phyloP scores from a whole-genome alignment of 345 rosid genomes.

The Citrus hindsii region DNA sequence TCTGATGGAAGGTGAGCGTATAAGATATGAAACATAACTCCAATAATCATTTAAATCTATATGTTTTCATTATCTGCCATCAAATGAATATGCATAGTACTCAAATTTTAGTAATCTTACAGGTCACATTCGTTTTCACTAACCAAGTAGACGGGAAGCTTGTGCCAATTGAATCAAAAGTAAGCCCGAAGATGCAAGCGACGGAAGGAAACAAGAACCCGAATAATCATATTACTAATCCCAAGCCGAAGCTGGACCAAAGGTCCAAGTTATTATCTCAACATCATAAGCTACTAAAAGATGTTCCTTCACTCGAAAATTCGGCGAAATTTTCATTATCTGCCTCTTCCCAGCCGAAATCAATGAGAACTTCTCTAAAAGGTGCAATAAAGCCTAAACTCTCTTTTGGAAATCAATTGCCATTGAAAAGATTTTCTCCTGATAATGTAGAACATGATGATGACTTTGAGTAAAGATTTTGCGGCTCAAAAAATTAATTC shows the following conservation, averaged over 20 bases:
- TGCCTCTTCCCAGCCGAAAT: constrained; percentile 28
- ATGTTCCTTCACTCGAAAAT: constrained; percentile 23
- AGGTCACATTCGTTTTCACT: constrained; percentile 87
- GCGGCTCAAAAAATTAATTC: neutral
- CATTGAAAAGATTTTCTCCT: constrained; percentile 38
- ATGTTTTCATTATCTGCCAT: neutral
- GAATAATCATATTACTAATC: neutral
- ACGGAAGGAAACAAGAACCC: constrained; percentile 16
- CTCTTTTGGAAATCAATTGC: constrained; percentile 27
- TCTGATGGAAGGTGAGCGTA: neutral
- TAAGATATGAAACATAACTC: neutral
- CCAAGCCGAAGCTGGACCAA: constrained; percentile 26
- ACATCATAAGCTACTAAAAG: constrained; percentile 31
- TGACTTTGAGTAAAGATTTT: constrained; percentile 42
- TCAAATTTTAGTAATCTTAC: constrained; percentile 21
- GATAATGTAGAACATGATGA: constrained; percentile 35
- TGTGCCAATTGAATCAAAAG: constrained; percentile 65
- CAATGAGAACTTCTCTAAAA: constrained; percentile 27
- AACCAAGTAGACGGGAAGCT: constrained; percentile 96
- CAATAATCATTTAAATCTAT: neutral
- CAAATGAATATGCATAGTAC: neutral
- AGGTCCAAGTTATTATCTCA: constrained; percentile 33
- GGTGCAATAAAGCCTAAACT: constrained; percentile 19
- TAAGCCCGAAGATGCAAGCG: constrained; percentile 29
- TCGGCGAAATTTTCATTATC: constrained; percentile 20